Conservation (phyloP, 768 basidiomycete species). For the Lactarius hengduanensis region DNA sequence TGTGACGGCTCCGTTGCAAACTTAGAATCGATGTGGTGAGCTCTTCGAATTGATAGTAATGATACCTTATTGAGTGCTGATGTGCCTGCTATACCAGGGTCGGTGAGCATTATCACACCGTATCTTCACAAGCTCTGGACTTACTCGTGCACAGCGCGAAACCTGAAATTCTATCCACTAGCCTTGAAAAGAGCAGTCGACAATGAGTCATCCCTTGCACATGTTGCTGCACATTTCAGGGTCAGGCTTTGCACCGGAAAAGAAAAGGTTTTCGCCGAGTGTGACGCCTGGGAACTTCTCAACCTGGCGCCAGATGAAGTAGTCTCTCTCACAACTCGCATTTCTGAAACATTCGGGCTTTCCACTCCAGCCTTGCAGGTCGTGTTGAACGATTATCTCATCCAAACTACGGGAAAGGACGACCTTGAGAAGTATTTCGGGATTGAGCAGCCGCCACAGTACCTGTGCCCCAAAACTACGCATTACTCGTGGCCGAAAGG, state of each 20-base stretch:
- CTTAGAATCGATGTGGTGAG: slow-evolving; percentile 47
- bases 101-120: slow-evolving; percentile 13
- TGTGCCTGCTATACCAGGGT: slow-evolving; percentile 13
- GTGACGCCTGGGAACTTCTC: slow-evolving; percentile 42
- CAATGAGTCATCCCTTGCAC: slow-evolving; percentile 33
- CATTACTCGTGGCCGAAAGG: slow-evolving; percentile 52
- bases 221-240: slow-evolving; percentile 37
- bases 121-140: neutral
- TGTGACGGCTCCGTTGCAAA: slow-evolving; percentile 47
- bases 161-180: slow-evolving; percentile 48
- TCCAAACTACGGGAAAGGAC: slow-evolving; percentile 42
- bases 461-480: slow-evolving; percentile 36
- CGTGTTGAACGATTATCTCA: slow-evolving; percentile 36
- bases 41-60: neutral
- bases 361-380: slow-evolving; percentile 36
- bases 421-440: slow-evolving; percentile 32
- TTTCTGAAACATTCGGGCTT: slow-evolving; percentile 38
- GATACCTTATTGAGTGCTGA: slow-evolving; percentile 1
- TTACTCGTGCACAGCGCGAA: slow-evolving; percentile 38
- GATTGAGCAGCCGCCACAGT: slow-evolving; percentile 32
- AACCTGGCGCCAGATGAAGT: slow-evolving; percentile 39
- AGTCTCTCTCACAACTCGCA: slow-evolving; percentile 39
- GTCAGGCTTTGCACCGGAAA: slow-evolving; percentile 33
- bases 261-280: slow-evolving; percentile 34
- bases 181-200: slow-evolving; percentile 35